Evolutionary conservation across 164 flowering plant species (phyloP), one percentile per base, ranked within the genome.

Genomic region (Dillenia turbinata): DNA sequence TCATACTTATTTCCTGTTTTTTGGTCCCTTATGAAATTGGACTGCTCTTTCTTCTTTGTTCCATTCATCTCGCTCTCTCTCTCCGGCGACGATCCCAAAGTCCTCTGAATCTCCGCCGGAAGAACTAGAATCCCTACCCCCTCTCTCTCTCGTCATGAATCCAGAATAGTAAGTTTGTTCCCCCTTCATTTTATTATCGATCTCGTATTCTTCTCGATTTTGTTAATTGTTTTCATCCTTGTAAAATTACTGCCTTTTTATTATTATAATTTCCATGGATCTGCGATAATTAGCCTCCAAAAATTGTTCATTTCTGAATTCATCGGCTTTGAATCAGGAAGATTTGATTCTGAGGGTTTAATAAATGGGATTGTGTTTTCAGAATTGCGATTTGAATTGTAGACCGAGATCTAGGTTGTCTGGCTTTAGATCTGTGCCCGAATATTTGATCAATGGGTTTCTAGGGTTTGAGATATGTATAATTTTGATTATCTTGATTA

Each of bases 121-220:
- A 59, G 22, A 46, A 19, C 17, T 13, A 15, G 53, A 14, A 12
- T 5, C 40, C 40, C 6, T 33, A 4, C 40, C 40, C 40, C 2
- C 33, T 26, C 33, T 26, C 6, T 48, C 58, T 52, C 40, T 51
- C 52, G 57, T 48, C 62, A 71, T 71, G 74, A 71, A 71, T 66
- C 66, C 70, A 12, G 74, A 71, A 19, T 71, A 71, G 74, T 71
- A 66, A 66, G 74, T 62, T 44, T 17, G 13, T 67, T 4, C 44
- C 24, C 17, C 13, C 43, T 11, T n/a, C 4, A 9, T 48, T 45
- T 49, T 15, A 26, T 45, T 22, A 16, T 53, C 12, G 12, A 33
- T 33, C 7, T 33, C 40, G 40, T 4, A 5, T 33, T 33, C 40
- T 33, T 33, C 40, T 33, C 40, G 40, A 33, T 33, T 33, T 33